Percentiles rank a stretch among this genome's conserved stretches.
These are phyloP conservation scores for Conoideocrella luteorostrata DNA, from an alignment of 2,329 filamentous ascomycete genomes.

Conservation along the genomic window DNA sequence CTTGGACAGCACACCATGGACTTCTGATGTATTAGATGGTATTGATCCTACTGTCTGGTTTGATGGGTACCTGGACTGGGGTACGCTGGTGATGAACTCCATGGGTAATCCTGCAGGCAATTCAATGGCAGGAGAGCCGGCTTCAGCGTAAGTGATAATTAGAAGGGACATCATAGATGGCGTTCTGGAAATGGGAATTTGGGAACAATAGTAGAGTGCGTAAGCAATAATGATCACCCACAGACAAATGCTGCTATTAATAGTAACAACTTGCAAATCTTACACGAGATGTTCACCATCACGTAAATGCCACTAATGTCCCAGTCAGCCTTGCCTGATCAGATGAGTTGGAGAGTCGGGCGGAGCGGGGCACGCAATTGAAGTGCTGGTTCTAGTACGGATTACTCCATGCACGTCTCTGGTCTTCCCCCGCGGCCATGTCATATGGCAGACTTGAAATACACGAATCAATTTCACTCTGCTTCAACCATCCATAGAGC, in stretches of 20 bases:
- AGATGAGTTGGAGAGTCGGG: too few species aligned
- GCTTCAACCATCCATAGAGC: too few species aligned
- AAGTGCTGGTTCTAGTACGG: too few species aligned
- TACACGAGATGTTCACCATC: too few species aligned
- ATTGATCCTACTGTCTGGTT: slow-evolving; percentile 29
- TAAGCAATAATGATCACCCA: not conserved
- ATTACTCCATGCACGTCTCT: too few species aligned
- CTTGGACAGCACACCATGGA: slow-evolving; percentile 22
- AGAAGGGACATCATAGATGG: not conserved
- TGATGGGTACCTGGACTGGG: slow-evolving; percentile 30
- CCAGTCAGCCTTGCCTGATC: too few species aligned
- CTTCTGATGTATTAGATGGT: slow-evolving; percentile 24
- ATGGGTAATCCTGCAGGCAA: slow-evolving; percentile 15
- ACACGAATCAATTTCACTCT: too few species aligned
- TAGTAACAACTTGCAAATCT: too few species aligned
- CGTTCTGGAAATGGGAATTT: not conserved
- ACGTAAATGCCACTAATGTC: too few species aligned
- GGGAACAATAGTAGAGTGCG: not conserved
- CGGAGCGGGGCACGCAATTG: too few species aligned
- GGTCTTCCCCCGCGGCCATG: too few species aligned
- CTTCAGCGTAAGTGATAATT: not conserved
- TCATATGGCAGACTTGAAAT: too few species aligned
- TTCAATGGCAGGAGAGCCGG: slow-evolving; percentile 14
- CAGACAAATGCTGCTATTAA: not conserved
- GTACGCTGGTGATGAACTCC: slow-evolving; percentile 24